Conservation (phyloP, 2,329 filamentous ascomycete genomes). For the Sarocladium kiliense region DNA sequence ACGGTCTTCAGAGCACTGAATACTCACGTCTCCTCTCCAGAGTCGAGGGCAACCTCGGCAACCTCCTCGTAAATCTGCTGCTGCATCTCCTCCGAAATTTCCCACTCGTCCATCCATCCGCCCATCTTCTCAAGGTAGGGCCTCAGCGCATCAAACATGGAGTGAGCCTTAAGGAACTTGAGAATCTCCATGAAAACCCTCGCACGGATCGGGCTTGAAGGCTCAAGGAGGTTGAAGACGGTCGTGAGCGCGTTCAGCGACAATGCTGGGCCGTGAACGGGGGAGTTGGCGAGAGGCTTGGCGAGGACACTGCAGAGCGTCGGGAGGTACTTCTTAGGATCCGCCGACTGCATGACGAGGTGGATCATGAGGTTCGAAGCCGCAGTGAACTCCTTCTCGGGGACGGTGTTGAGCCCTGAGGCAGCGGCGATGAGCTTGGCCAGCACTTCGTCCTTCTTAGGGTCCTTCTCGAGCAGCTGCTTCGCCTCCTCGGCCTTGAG, state of each 20-base stretch:
- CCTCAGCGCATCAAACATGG: constrained; percentile 78
- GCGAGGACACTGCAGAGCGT: constrained; percentile 85
- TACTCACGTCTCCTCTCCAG: constrained; percentile 69
- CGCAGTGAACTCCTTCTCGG: constrained; percentile 94
- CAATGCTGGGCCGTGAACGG: constrained; percentile 76
- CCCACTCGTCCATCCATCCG: constrained; percentile 78
- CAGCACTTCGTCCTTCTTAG: constrained; percentile 81
- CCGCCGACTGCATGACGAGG: constrained; percentile 80
- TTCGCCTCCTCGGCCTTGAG: constrained; percentile 78
- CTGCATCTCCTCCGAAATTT: constrained; percentile 73
- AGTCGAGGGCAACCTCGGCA: constrained; percentile 72
- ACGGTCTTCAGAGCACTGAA: not conserved
- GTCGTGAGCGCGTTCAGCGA: constrained; percentile 89
- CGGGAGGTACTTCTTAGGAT: constrained; percentile 80
- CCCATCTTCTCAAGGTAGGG: constrained; percentile 80
- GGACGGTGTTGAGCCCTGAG: constrained; percentile 70
- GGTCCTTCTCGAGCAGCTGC: constrained; percentile 64
- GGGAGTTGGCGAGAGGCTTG: constrained; percentile 80
- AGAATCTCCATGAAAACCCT: constrained; percentile 88
- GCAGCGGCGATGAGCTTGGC: constrained; percentile 85
- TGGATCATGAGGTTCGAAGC: constrained; percentile 97
- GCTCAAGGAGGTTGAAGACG: constrained; percentile 88
- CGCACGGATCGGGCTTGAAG: constrained; percentile 74
- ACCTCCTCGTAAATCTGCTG: constrained; percentile 82
- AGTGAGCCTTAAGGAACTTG: constrained; percentile 69